Conservation (phyloP, 2,329 filamentous ascomycete genomes). For the Alternaria solani region DNA sequence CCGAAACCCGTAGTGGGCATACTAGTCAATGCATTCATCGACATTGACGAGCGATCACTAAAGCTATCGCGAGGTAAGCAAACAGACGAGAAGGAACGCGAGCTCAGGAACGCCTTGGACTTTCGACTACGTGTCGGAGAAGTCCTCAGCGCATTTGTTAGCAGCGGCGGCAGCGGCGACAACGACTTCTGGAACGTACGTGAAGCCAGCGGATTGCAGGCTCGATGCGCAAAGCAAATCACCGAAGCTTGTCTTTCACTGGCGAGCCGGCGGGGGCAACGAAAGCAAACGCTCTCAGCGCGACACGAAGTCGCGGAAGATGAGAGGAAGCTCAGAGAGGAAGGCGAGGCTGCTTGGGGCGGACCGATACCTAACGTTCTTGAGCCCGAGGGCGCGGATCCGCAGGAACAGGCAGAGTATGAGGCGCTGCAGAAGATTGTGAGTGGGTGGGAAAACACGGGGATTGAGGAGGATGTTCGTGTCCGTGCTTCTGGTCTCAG, state of each 20-base stretch:
- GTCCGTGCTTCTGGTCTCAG: constrained; percentile 74
- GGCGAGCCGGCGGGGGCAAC: constrained; percentile 68
- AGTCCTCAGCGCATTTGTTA: constrained; percentile 39
- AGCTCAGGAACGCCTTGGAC: constrained; percentile 60
- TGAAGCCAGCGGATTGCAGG: constrained; percentile 1
- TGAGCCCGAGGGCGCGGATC: constrained; percentile 38
- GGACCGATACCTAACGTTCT: constrained; percentile 56
- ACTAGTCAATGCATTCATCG: constrained; percentile 72
- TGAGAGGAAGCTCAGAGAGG: constrained; percentile 58
- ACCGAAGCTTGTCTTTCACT: constrained; percentile 68
- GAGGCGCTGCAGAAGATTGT: constrained; percentile 67
- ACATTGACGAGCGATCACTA: constrained; percentile 60
- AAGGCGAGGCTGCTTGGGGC: constrained; percentile 64
- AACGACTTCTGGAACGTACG: constrained; percentile 28
- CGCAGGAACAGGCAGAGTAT: constrained; percentile 50
- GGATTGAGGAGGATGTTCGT: constrained; percentile 70
- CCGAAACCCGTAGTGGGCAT: constrained; percentile 69
- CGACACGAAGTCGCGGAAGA: constrained; percentile 63
- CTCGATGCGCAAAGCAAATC: constrained; percentile 45
- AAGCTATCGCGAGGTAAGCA: constrained; percentile 22
- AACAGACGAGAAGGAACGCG: constrained; percentile 33
- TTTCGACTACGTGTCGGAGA: constrained; percentile 74
- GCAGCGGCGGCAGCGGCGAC: constrained; percentile 18
- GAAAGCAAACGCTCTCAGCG: constrained; percentile 66
- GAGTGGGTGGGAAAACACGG: constrained; percentile 72